Conservation (phyloP, 1,139 yeast genomes). For the Spencermartinsiella ligniputridi region DNA sequence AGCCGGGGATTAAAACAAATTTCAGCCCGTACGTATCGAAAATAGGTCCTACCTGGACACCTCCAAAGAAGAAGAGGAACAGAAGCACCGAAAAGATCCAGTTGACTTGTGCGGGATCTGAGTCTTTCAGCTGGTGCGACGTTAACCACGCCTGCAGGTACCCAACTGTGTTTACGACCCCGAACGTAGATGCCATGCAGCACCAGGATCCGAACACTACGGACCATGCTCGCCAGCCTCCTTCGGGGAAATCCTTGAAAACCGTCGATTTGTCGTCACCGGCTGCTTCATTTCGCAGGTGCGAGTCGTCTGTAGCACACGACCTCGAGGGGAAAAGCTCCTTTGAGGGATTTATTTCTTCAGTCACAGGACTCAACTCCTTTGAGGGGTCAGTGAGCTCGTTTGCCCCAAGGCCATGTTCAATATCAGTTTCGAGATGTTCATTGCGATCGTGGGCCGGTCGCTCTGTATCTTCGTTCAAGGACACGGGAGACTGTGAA, state of each 20-base stretch:
- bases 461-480: no score
- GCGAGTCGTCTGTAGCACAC: no score
- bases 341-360: no score
- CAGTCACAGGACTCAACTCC: no score
- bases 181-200: constrained; percentile 57
- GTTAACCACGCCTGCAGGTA: constrained; percentile 57
- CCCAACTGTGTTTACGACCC: constrained; percentile 55
- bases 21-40: constrained; percentile 46
- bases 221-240: constrained; percentile 53
- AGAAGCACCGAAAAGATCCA: constrained; percentile 62
- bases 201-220: constrained; percentile 60
- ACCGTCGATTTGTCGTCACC: not conserved
- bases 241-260: constrained; percentile 50
- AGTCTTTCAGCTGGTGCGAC: constrained; percentile 43
- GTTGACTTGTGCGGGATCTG: constrained; percentile 45
- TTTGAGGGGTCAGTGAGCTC: no score
- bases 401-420: no score
- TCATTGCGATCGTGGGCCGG: no score
- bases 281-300: no score
- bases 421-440: no score
- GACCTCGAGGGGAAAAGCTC: no score
- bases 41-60: constrained; percentile 55
- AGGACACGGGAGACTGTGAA: no score
- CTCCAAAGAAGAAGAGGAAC: constrained; percentile 54
- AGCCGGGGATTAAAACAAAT: constrained; percentile 39